A percentile compares a stretch with the other conserved stretches of the same genome.
Evolutionary conservation across 805 yeast genomes (phyloP).

Genomic region (Saccharomyces mikatae): DNA sequence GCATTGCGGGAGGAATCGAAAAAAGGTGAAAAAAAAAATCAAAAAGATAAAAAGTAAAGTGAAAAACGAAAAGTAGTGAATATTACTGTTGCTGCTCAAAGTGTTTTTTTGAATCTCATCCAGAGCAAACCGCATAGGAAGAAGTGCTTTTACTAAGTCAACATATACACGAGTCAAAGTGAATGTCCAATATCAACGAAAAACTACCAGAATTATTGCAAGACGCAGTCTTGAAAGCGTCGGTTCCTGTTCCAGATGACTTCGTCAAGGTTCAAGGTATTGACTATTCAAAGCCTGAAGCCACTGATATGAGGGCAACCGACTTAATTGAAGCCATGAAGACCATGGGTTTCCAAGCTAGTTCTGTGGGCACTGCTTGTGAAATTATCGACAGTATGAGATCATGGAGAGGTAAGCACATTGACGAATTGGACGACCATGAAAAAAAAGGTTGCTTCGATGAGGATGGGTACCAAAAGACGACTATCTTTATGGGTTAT

Average conservation of each 20-base stretch:
- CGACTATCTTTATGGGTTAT: conserved; percentile 91
- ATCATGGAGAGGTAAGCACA: conserved; percentile 81
- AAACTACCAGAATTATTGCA: conserved; percentile 65
- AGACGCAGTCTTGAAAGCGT: conserved; percentile 84
- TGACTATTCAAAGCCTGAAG: conserved; percentile 74
- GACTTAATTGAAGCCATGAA: conserved; percentile 78
- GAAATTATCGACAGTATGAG: conserved; percentile 91
- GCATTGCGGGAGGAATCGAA: background rate
- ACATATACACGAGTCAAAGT: background rate
- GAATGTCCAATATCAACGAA: conserved; percentile 33
- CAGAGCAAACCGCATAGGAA: background rate
- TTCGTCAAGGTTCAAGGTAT: conserved; percentile 78
- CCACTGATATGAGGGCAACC: conserved; percentile 69
- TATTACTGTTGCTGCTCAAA: background rate
- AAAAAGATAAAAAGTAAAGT: background rate
- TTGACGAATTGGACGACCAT: conserved; percentile 59
- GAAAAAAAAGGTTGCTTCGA: conserved; percentile 69
- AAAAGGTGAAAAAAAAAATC: background rate
- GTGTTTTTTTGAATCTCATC: background rate
- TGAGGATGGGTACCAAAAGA: conserved; percentile 66
- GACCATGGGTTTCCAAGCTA: conserved; percentile 96
- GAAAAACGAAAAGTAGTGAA: background rate
- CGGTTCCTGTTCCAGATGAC: conserved; percentile 77
- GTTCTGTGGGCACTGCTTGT: conserved; percentile 78
- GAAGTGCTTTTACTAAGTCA: background rate